A percentile compares a stretch with the other conserved stretches of the same genome.
These are phyloP conservation scores for Clavispora phyllophila DNA, from an alignment of 805 yeast species.

Conservation along the genomic window DNA sequence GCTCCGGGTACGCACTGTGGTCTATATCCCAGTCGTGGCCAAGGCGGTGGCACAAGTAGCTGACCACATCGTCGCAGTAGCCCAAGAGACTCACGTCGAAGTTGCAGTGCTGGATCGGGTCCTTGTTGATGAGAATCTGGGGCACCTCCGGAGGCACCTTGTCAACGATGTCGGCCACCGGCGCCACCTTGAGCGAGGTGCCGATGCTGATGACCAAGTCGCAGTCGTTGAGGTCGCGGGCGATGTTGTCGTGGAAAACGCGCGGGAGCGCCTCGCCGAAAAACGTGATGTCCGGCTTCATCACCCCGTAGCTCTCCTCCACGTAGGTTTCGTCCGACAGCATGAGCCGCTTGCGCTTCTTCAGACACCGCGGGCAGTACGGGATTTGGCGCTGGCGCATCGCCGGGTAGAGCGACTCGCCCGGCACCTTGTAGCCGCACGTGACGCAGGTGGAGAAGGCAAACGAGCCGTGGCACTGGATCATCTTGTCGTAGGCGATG, in stretches of 20 bases:
- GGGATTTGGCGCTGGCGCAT: conserved; percentile 61
- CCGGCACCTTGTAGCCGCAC: conserved; percentile 63
- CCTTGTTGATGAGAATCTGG: conserved; percentile 73
- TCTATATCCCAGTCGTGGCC: conserved; percentile 31
- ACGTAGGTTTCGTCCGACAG: conserved; percentile 25
- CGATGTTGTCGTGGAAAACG: conserved; percentile 54
- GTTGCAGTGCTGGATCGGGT: conserved; percentile 67
- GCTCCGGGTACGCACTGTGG: conserved; percentile 21
- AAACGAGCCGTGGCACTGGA: conserved; percentile 92
- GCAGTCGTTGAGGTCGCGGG: conserved; percentile 59
- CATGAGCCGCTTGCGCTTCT: conserved; percentile 32
- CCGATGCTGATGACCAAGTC: conserved; percentile 84
- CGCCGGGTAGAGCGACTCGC: conserved; percentile 56
- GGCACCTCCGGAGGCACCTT: conserved; percentile 70
- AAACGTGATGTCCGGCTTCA: conserved; percentile 91
- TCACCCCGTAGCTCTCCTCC: conserved; percentile 63
- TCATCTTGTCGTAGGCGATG: conserved; percentile 55
- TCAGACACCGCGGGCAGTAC: conserved; percentile 61
- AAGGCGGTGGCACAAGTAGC: conserved; percentile 41
- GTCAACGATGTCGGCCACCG: conserved; percentile 85
- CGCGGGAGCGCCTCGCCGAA: conserved; percentile 82
- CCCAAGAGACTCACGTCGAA: conserved; percentile 79
- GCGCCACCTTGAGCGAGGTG: conserved; percentile 87
- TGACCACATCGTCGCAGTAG: conserved; percentile 76
- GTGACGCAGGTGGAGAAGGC: conserved; percentile 82